Evolutionary conservation across 768 basidiomycete species (phyloP), one percentile per base, ranked within the genome.

Genomic region (Mycena rosella): DNA sequence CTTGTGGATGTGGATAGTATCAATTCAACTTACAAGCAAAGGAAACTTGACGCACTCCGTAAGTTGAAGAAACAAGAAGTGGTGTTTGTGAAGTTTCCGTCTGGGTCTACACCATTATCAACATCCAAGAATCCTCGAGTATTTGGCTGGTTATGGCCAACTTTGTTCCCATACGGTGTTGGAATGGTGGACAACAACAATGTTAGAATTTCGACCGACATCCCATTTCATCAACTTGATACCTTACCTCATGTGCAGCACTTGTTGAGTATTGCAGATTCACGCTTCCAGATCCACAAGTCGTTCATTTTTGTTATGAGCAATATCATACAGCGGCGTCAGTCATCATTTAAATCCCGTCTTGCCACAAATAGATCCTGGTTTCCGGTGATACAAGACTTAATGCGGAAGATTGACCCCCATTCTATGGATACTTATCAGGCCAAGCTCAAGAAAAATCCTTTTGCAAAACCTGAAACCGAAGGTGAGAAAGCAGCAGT

Each of bases 81-180:
- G 0, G 40, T 44, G 15, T 74, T 67, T 64, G 55, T 74, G 26
- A 72, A 74, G 47, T 72, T 70, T 44, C 67, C 68, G 5, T 67
- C 68, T 1, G 69, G 67, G 15, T 32, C 26, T 29, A 61, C 34
- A 8, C 73, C 73, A 18, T 40, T 67, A 26, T 44, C 65, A 15
- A 70, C 72, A 24, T 42, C 36, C 24, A 54, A 73, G 7, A 72
- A 72, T 57, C 72, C 73, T 3, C 42, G 45, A 13, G 52, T 74
- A 27, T 74, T 48, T 58, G 69, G 66, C 17, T 55, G 40, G 30
- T 40, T 74, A 27, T 74, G 66, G 63, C 73, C 73, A 34, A 73
- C 72, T 29, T 60, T 74, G 13, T 74, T 74, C 26, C 73, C 73
- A 32, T 74, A 70, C 27, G 73, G 73, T 26, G 62, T 70, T 20